phyloP scores from a whole-genome alignment of 176 grass and related monocot species.

The Carex parvula region DNA sequence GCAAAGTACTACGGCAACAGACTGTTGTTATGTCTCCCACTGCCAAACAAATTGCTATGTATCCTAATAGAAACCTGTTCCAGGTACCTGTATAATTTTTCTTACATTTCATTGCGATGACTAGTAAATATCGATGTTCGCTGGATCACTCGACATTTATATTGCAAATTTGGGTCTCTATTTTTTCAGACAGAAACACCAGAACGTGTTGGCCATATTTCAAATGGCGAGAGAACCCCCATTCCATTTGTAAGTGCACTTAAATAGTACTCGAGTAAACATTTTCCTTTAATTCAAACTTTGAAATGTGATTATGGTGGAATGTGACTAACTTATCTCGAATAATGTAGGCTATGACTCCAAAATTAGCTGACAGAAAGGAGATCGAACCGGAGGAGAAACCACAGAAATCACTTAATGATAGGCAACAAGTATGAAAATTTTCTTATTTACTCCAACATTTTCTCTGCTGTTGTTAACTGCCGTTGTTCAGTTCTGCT shows the following conservation, averaged over 20 bases:
- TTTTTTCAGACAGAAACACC: conserved; percentile 57
- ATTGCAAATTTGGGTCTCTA: conserved; percentile 25
- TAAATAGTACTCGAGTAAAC: neutral
- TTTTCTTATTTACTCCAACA: conserved; percentile 27
- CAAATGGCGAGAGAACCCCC: conserved; percentile 58
- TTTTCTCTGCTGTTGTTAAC: neutral
- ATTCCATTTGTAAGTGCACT: conserved; percentile 59
- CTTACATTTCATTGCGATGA: conserved; percentile 36
- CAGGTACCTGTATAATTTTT: conserved; percentile 27
- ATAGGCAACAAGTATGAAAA: conserved; percentile 82
- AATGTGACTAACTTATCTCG: conserved; percentile 21
- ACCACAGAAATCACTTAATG: conserved; percentile 95
- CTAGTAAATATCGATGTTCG: conserved; percentile 22
- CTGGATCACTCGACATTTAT: conserved; percentile 25
- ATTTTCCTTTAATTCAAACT: neutral
- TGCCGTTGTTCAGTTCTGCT: conserved; percentile 22
- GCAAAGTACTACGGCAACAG: conserved; percentile 95
- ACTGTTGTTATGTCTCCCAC: conserved; percentile 90
- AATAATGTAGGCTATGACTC: conserved; percentile 65
- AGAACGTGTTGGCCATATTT: conserved; percentile 46
- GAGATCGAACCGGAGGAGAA: conserved; percentile 86
- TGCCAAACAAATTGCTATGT: conserved; percentile 64
- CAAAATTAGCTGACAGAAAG: conserved; percentile 52
- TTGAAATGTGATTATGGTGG: conserved; percentile 15
- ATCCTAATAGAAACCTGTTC: conserved; percentile 48